Evolutionary conservation across 768 basidiomycete genomes (phyloP), one percentile per base, ranked within the genome.

Genomic region (Leccinum disarticulatum): DNA sequence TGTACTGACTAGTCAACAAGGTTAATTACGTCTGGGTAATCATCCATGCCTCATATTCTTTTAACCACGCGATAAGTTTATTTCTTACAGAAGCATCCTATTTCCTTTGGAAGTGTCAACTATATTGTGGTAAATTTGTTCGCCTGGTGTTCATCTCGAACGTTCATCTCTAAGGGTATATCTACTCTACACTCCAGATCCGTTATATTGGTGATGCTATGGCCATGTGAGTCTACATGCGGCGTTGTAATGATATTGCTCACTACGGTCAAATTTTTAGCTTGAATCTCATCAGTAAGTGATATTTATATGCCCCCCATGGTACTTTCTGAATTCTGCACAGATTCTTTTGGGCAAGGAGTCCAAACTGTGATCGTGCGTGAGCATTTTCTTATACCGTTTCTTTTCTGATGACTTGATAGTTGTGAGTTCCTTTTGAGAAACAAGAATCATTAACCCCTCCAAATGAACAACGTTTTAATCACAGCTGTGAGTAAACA

Each of bases 361-460:
- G 19, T 46, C 11, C 56, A 54, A 13, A 54, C 61, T 47, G 25
- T 33, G 3, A 30, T 56, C 8, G 67, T 70, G 55, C 6, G 65
- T 33, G 15, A 8, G 4, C 41, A n/a, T 55, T 41, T 6, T 0
- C 6, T 25, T 13, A 1, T 5, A 0, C 3, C 13, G 11, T 43
- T 36, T 27, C 22, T 46, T 0, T 51, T 6, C 52, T 66, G 11
- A 69, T 22, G 2, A 36, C 22, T 15, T 28, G 27, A 31, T 25
- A 69, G 67, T 66, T 60, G 64, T 69, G 53, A n/a, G 61, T 69
- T 25, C 8, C 11, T 28, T 8, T 35, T 11, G 19, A 50, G 33
- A 10, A 53, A 41, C 22, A n/a, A n/a, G 41, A 4, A 5, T 13
- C 49, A 17, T 43, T 27, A 9, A 33, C 19, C 7, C 9, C 22